Evolutionary conservation across 2,329 filamentous ascomycete species (phyloP), one percentile per base, ranked within the genome.

Genomic region (Hypoxylon rubiginosum): DNA sequence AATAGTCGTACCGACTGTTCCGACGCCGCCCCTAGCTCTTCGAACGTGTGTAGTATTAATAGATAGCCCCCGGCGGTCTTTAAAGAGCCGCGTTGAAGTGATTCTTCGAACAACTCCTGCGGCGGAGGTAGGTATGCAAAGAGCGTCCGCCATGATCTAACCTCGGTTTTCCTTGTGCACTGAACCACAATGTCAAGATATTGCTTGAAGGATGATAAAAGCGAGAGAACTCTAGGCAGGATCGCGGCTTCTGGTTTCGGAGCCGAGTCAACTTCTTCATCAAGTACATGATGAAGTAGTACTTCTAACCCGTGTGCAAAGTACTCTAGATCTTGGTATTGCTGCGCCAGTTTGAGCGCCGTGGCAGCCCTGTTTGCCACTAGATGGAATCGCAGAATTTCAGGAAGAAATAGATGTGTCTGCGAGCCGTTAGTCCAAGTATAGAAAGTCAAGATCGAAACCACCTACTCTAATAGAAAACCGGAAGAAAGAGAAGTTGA

Each of bases 11-110:
- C 91, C 19, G 94, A 90, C 76, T 95, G 91, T 72, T 92, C 90
- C 13, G 89, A 90, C 19, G 90, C 91, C 1, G 89, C 85, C 10
- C 85, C 87, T 45, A 92, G 79, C 76, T 92, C 90, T 69, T 91
- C 88, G 62, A 92, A 85, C 0, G 94, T 97, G 76, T 99, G 95
- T 36, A 99, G 83, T 36, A 99, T 92, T 17, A 99, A 88, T n/a
- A 99, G 85, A 78, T 98, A 99, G 0, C 97, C 96, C 9, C 94
- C 95, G 1, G 96, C 97, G 5, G 96, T 99, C 80, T 98, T 98
- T 53, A 99, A 83, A 3, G 91, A 92, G 2, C 93, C 94, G 60
- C 92, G 88, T 70, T 91, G 89, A 9, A 99, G 82, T 4, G 94
- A 95, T 78, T 97, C 93, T 78, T 99, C 95, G 73, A 99, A 99